Percentiles rank a stretch among this genome's conserved stretches.
Evolutionary conservation across 2,329 filamentous ascomycete genomes (phyloP).

Genomic region (Trichoderma cornu-damae): DNA sequence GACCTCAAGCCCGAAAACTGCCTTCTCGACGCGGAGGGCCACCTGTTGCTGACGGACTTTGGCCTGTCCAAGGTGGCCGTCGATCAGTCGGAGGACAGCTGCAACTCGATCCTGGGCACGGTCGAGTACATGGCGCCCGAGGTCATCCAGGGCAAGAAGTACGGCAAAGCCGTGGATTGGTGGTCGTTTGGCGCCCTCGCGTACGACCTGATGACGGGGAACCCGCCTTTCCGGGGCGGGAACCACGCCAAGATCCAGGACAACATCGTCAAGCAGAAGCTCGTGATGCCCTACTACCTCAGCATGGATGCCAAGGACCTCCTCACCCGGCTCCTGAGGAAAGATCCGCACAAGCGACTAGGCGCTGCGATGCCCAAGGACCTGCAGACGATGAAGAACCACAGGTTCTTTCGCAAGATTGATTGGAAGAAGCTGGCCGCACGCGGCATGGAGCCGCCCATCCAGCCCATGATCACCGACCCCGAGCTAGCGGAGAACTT

Average conservation of each 20-base stretch:
- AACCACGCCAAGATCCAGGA: slow-evolving; percentile 95
- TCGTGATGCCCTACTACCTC: slow-evolving; percentile 83
- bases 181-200: slow-evolving; percentile 95
- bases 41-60: slow-evolving; percentile 93
- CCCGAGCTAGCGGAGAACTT: slow-evolving; percentile 97
- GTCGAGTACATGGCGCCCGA: slow-evolving; percentile 99
- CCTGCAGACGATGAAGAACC: slow-evolving; percentile 75
- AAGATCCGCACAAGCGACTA: slow-evolving; percentile 85
- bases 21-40: slow-evolving; percentile 82
- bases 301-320: slow-evolving; percentile 90
- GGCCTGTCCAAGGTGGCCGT: slow-evolving; percentile 92
- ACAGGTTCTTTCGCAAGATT: slow-evolving; percentile 95
- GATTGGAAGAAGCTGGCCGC: slow-evolving; percentile 85
- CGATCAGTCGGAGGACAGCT: slow-evolving; percentile 57
- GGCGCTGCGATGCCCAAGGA: slow-evolving; percentile 88
- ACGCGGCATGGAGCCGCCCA: slow-evolving; percentile 80
- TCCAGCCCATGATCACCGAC: slow-evolving; percentile 89
- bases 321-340: slow-evolving; percentile 80
- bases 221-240: slow-evolving; percentile 81
- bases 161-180: slow-evolving; percentile 95
- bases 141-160: slow-evolving; percentile 79
- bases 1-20: slow-evolving; percentile 98
- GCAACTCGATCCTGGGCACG: slow-evolving; percentile 88
- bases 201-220: slow-evolving; percentile 87
- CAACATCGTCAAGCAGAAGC: slow-evolving; percentile 90